These are phyloP conservation scores for Colletotrichum viniferum DNA, from an alignment of 2,329 filamentous ascomycete species.

Conservation along the genomic window DNA sequence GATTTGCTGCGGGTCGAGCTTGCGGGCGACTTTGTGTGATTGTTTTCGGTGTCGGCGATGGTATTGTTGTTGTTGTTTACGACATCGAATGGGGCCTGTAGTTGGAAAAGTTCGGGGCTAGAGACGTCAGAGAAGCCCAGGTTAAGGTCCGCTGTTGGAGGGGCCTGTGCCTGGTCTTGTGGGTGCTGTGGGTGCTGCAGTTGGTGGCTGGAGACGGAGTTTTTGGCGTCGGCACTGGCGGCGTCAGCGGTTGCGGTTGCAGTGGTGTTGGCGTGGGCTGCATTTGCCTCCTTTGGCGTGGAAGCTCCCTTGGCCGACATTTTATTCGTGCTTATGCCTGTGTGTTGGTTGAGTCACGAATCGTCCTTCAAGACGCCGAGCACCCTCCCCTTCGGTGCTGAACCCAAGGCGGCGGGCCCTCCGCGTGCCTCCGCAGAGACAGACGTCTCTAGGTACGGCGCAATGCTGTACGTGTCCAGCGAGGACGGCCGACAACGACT, in stretches of 20 bases:
- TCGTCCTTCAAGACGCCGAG: background rate
- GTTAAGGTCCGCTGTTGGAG: conserved; percentile 20
- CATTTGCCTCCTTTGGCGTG: background rate
- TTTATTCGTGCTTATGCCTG: background rate
- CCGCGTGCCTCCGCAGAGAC: background rate
- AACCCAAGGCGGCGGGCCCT: background rate
- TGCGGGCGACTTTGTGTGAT: background rate
- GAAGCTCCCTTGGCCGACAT: conserved; percentile 1
- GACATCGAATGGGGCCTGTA: conserved; percentile 25
- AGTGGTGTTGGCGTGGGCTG: background rate
- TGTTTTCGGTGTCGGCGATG: conserved; percentile 24
- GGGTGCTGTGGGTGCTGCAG: conserved; percentile 5
- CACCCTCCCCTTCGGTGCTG: background rate
- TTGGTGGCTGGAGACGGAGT: background rate
- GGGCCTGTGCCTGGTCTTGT: background rate
- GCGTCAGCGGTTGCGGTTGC: background rate
- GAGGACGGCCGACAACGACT: background rate
- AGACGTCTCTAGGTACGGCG: background rate
- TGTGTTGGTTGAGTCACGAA: background rate
- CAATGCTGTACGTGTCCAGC: background rate
- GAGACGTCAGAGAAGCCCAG: conserved; percentile 47
- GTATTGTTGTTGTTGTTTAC: conserved; percentile 26
- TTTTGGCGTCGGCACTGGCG: background rate
- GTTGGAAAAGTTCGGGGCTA: conserved; percentile 40
- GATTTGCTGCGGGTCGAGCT: background rate